These are phyloP conservation scores for Isoetes taiwanensis DNA, from an alignment of 75 land plant species.

Conservation along the genomic window DNA sequence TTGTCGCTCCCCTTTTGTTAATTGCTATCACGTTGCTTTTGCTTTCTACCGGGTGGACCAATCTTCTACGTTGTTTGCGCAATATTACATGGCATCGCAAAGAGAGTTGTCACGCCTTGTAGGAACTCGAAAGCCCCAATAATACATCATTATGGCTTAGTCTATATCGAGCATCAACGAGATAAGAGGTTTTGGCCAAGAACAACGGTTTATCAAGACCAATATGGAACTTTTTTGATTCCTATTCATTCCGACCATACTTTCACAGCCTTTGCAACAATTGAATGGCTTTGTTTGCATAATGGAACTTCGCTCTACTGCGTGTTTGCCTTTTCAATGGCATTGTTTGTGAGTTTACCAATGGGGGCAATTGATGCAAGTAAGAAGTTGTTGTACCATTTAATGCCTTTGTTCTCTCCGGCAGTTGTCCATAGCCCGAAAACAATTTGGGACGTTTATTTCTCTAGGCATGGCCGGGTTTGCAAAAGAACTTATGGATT, in stretches of 20 bases:
- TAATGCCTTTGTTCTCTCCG: not conserved
- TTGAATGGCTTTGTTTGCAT: conserved; percentile 98
- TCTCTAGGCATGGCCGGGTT: no score
- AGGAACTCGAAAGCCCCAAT: conserved; percentile 89
- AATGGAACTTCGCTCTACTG: conserved; percentile 88
- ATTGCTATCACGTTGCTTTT: not conserved
- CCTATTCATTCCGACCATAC: conserved; percentile 70
- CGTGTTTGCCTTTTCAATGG: conserved; percentile 85
- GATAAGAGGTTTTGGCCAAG: conserved; percentile 93
- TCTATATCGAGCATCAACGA: conserved; percentile 95
- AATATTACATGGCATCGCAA: conserved; percentile 95
- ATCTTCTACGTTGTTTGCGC: no score
- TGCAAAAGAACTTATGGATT: no score
- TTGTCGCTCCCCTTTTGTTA: not conserved
- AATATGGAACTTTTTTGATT: conserved; percentile 75
- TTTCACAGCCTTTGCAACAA: conserved; percentile 76
- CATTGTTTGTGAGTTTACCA: conserved; percentile 74
- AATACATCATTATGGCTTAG: conserved; percentile 84
- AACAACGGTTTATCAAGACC: conserved; percentile 72
- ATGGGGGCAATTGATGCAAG: conserved; percentile 84
- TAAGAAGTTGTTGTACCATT: conserved; percentile 22
- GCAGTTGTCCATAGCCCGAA: no score
- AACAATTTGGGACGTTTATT: not conserved
- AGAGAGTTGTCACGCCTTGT: conserved; percentile 82
- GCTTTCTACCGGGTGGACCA: no score